Conservation (phyloP, 2,329 filamentous ascomycete species). For the Neopestalotiopsis clavispora region DNA sequence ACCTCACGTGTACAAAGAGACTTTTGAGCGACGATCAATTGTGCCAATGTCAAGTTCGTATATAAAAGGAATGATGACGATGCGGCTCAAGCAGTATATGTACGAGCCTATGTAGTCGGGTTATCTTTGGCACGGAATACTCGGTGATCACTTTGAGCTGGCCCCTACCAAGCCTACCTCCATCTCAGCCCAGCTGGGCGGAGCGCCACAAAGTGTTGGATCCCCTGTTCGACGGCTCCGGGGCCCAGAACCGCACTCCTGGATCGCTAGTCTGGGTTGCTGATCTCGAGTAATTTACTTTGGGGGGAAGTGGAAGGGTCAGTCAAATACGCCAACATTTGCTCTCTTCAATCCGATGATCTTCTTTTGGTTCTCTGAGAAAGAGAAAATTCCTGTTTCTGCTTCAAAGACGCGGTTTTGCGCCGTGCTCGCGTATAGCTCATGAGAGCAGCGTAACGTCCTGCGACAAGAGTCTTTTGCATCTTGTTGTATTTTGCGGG, state of each 20-base stretch:
- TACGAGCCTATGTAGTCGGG: background rate
- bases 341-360: background rate
- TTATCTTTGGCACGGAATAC: background rate
- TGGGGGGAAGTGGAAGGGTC: background rate
- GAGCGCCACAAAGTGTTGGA: background rate
- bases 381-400: background rate
- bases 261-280: background rate
- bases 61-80: background rate
- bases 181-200: background rate
- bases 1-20: background rate
- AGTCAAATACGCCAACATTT: background rate
- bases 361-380: background rate
- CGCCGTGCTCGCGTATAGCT: background rate
- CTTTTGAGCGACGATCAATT: background rate
- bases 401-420: no score
- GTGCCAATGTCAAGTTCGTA: background rate
- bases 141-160: background rate
- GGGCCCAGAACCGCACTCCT: background rate
- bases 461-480: background rate
- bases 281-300: background rate
- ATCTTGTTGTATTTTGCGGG: background rate
- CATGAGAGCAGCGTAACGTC: background rate
- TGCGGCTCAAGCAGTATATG: background rate
- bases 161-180: background rate
- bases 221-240: background rate